Evolutionary conservation across 768 basidiomycete genomes (phyloP).

Genomic region (Tylopilus sp.): DNA sequence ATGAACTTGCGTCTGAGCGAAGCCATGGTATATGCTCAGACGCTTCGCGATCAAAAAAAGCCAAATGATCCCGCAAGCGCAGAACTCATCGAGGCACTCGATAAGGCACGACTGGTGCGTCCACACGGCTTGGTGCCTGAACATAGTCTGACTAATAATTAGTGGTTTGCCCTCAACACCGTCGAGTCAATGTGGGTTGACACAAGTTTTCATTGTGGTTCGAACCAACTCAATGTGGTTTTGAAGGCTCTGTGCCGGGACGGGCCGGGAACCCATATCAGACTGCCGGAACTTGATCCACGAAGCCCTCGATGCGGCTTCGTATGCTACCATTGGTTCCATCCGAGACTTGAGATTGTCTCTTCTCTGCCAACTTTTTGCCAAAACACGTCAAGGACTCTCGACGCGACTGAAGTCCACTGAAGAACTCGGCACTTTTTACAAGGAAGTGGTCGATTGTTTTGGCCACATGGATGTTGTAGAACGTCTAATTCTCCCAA

Average conservation of each 20-base stretch:
- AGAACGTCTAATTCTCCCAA: slow-evolving; percentile 35
- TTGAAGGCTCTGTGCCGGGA: slow-evolving; percentile 40
- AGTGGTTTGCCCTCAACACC: slow-evolving; percentile 40
- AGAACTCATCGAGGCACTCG: slow-evolving; percentile 33
- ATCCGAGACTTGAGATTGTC: slow-evolving; percentile 37
- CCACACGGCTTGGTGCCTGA: slow-evolving; percentile 2
- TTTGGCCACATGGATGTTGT: slow-evolving; percentile 34
- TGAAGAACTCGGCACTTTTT: slow-evolving; percentile 31
- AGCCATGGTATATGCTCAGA: slow-evolving; percentile 32
- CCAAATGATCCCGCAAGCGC: slow-evolving; percentile 22
- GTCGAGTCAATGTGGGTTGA: slow-evolving; percentile 38
- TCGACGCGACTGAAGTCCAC: slow-evolving; percentile 28
- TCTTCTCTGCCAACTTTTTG: slow-evolving; percentile 34
- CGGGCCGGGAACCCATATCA: slow-evolving; percentile 40
- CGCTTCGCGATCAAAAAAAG: slow-evolving; percentile 30
- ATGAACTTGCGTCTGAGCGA: slow-evolving; percentile 41
- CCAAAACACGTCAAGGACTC: slow-evolving; percentile 31
- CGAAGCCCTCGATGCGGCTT: slow-evolving; percentile 30
- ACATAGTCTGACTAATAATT: slow-evolving; percentile 16
- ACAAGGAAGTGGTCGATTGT: slow-evolving; percentile 32
- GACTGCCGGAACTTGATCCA: slow-evolving; percentile 29
- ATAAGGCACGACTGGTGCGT: slow-evolving; percentile 38
- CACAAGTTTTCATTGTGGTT: not conserved
- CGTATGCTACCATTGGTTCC: slow-evolving; percentile 16
- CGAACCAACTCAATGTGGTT: not conserved